Percentiles rank a stretch among this genome's conserved stretches.
Evolutionary conservation across 306 rosid species (phyloP).

Genomic region (Lathyrus oleraceus): DNA sequence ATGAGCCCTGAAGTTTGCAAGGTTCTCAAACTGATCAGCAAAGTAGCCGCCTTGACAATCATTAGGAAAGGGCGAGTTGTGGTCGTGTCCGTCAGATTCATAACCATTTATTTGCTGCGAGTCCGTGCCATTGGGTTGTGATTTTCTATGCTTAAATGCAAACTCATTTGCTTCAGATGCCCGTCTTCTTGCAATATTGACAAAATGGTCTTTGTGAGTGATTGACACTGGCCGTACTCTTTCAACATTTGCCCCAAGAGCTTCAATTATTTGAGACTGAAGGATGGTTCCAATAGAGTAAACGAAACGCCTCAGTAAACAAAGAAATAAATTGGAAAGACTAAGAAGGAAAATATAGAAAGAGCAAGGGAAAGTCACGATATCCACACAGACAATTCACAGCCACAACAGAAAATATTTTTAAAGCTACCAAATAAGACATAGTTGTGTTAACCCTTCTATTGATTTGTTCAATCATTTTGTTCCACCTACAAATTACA

Average conservation of each 20-base stretch:
- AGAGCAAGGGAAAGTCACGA: too few relatives aligned
- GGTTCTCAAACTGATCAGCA: conserved; percentile 93
- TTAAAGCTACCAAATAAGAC: background rate
- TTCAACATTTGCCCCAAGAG: conserved; percentile 88
- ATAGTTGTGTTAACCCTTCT: background rate
- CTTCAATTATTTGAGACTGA: conserved; percentile 84
- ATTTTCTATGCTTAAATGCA: conserved; percentile 42
- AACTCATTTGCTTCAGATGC: conserved; percentile 77
- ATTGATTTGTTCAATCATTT: background rate
- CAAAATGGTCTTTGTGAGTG: conserved; percentile 84
- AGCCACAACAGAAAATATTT: conserved; percentile 4
- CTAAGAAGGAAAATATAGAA: background rate
- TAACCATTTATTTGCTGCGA: conserved; percentile 42
- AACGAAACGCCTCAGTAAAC: background rate
- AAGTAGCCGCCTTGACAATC: conserved; percentile 79
- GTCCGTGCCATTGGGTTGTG: conserved; percentile 39
- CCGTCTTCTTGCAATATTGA: conserved; percentile 79
- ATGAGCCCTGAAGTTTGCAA: conserved; percentile 86
- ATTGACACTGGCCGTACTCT: conserved; percentile 94
- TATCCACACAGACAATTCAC: background rate
- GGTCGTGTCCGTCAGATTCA: conserved; percentile 40
- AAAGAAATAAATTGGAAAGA: background rate
- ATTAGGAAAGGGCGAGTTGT: conserved; percentile 32
- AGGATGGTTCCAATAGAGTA: conserved; percentile 20
- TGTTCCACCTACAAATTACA: background rate